A percentile compares a stretch with the other conserved stretches of the same genome.
Evolutionary conservation across 2,329 filamentous ascomycete species (phyloP).

Genomic region (Colletotrichum falcatum): DNA sequence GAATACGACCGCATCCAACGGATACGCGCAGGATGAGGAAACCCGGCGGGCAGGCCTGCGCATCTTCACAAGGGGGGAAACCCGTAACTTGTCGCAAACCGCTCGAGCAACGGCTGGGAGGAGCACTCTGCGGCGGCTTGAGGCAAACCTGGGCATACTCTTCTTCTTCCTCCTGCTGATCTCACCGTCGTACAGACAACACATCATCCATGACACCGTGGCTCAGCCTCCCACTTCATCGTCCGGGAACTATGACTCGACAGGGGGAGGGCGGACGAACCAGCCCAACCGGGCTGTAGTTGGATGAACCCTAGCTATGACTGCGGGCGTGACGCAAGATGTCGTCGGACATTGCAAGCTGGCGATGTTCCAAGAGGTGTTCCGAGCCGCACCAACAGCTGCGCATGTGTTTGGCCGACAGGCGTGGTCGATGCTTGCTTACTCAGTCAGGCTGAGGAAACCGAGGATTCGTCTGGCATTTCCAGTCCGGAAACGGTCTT

Average conservation of each 20-base stretch:
- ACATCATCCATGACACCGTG: constrained; percentile 32
- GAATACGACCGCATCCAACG: constrained; percentile 24
- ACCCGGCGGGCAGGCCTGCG: constrained; percentile 7
- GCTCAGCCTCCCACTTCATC: constrained; percentile 32
- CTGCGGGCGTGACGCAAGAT: not conserved
- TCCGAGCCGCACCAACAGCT: not conserved
- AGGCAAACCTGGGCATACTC: not conserved
- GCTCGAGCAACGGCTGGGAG: not conserved
- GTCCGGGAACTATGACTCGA: constrained; percentile 5
- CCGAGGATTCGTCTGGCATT: not conserved
- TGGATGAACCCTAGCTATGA: not conserved
- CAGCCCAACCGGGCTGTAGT: not conserved
- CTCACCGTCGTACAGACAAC: constrained; percentile 32
- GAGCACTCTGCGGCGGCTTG: not conserved
- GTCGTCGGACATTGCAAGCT: not conserved
- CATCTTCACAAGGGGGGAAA: constrained; percentile 11
- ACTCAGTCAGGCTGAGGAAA: not conserved
- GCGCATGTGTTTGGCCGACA: not conserved
- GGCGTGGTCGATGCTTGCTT: not conserved
- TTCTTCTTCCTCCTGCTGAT: constrained; percentile 20
- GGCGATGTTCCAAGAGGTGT: no score
- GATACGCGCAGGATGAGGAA: constrained; percentile 14
- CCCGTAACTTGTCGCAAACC: constrained; percentile 5
- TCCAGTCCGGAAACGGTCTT: not conserved
- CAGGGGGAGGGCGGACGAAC: not conserved